Evolutionary conservation across 805 yeast species (phyloP).

Genomic region (Priceomyces haplophilus): DNA sequence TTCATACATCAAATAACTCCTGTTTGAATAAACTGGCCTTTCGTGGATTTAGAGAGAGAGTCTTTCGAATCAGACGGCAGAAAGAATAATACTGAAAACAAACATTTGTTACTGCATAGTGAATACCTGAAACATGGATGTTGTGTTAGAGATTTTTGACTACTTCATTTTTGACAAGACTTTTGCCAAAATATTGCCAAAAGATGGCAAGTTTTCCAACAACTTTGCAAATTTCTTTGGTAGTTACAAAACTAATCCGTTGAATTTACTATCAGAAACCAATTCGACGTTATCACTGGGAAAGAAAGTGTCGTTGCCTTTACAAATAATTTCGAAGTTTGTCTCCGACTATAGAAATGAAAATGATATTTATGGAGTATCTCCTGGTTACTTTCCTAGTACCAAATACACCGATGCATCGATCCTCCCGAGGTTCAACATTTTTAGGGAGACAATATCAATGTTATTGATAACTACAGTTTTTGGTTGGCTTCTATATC

Average conservation of each 20-base stretch:
- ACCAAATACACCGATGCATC: constrained; percentile 62
- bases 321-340: not conserved
- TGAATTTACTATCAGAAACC: constrained; percentile 6
- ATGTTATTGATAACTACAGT: constrained; percentile 67
- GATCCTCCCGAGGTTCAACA: constrained; percentile 64
- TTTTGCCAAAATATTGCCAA: constrained; percentile 59
- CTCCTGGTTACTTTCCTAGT: constrained; percentile 56
- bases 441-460: constrained; percentile 67
- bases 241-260: constrained; percentile 2
- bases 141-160: constrained; percentile 80
- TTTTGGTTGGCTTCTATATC: constrained; percentile 85
- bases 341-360: constrained; percentile 7
- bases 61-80: too few relatives aligned
- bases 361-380: constrained; percentile 55
- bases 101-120: not conserved
- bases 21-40: too few relatives aligned
- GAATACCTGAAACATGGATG: constrained; percentile 62
- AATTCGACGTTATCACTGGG: constrained; percentile 12
- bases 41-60: too few relatives aligned
- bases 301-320: constrained; percentile 11
- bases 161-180: constrained; percentile 67
- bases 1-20: too few relatives aligned
- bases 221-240: constrained; percentile 9
- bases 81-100: not conserved
- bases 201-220: constrained; percentile 14